A percentile compares a stretch with the other conserved stretches of the same genome.
These are phyloP conservation scores for Claviceps purpurea DNA, from an alignment of 2,329 filamentous ascomycete species.

Conservation along the genomic window DNA sequence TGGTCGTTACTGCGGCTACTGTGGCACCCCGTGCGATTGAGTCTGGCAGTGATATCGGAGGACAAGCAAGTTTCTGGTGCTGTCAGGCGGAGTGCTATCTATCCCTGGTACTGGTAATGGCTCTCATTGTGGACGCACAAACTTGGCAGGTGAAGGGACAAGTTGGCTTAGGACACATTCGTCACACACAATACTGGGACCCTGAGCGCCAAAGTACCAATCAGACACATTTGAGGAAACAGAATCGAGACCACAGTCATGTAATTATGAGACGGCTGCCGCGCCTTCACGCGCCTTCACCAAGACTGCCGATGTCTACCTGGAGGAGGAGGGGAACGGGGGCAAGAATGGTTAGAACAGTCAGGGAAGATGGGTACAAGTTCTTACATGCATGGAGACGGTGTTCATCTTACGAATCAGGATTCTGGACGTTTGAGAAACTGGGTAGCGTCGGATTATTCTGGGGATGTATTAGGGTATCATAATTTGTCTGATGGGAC, in stretches of 20 bases:
- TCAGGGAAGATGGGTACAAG: background rate
- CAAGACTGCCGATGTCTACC: background rate
- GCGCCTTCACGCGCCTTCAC: background rate
- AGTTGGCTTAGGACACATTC: background rate
- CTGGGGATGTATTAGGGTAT: too few species aligned
- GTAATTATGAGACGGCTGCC: background rate
- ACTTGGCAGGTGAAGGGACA: background rate
- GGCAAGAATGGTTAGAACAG: background rate
- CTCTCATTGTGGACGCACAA: background rate
- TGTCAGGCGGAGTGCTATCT: too few species aligned
- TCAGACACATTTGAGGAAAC: background rate
- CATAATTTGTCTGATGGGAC: too few species aligned
- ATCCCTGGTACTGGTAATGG: too few species aligned
- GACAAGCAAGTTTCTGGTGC: background rate
- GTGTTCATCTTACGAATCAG: too few species aligned
- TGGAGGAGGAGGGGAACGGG: too few species aligned
- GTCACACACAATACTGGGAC: background rate
- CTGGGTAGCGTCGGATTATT: background rate
- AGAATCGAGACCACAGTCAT: background rate
- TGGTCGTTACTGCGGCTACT: slow-evolving; percentile 36
- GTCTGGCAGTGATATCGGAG: background rate
- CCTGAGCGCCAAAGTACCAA: background rate
- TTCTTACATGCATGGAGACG: background rate
- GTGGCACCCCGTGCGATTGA: slow-evolving; percentile 30
- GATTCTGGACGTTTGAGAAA: background rate